phyloP scores from a whole-genome alignment of 331 rosid genomes.

The Quercus lobata region DNA sequence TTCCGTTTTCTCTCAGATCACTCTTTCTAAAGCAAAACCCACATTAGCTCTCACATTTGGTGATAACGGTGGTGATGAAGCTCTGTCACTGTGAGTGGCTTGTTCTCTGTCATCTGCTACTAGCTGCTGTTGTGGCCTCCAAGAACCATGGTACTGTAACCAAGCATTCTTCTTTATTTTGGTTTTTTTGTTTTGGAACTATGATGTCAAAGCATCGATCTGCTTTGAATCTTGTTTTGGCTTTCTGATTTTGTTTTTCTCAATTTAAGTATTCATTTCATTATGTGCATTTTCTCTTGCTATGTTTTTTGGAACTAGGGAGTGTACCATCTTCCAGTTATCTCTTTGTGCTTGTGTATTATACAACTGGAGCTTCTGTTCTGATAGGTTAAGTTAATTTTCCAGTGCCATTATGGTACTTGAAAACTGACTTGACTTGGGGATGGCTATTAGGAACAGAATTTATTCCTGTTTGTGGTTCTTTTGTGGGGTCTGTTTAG shows the following conservation, averaged over 20 bases:
- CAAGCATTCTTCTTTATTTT: neutral
- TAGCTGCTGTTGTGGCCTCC: constrained; percentile 63
- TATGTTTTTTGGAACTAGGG: neutral
- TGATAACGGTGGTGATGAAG: constrained; percentile 48
- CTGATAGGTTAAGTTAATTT: neutral
- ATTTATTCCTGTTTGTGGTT: neutral
- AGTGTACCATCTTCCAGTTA: too few species aligned
- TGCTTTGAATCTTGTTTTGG: neutral
- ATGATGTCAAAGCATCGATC: neutral
- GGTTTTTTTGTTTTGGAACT: neutral
- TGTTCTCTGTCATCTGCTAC: constrained; percentile 33
- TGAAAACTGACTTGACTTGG: neutral
- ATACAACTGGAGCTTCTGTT: neutral
- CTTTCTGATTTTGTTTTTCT: neutral
- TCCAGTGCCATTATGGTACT: neutral
- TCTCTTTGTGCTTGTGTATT: neutral
- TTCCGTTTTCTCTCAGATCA: neutral
- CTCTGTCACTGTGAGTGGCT: constrained; percentile 28
- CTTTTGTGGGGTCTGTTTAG: neutral
- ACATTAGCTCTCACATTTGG: constrained; percentile 12
- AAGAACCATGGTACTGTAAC: constrained; percentile 59
- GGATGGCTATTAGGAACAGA: too few species aligned
- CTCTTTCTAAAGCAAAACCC: constrained; percentile 28
- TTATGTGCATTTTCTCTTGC: neutral
- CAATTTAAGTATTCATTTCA: neutral